Evolutionary conservation across 208 protist genomes (phyloP).

Genomic region (Wallacemonas sp.): DNA sequence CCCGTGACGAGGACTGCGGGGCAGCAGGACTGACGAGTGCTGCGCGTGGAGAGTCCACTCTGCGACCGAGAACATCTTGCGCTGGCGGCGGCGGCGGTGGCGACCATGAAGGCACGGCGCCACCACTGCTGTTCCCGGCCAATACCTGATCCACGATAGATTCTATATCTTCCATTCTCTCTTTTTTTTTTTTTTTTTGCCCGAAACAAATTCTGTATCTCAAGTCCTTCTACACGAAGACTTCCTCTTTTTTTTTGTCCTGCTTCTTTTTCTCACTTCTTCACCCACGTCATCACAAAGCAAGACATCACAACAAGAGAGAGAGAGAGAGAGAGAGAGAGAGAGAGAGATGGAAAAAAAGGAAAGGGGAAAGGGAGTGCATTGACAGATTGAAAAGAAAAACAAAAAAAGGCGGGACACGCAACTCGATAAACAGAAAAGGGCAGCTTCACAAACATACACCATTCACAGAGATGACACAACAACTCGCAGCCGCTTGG

Average conservation of each 20-base stretch:
- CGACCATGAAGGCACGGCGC: neutral
- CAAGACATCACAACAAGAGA: neutral
- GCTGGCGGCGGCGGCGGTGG: no score
- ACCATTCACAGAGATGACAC: no score
- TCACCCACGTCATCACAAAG: no score
- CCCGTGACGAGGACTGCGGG: no score
- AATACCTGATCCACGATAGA: slow-evolving; percentile 11
- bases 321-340: neutral
- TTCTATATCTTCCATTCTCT: slow-evolving; percentile 11
- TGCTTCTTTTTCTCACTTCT: neutral
- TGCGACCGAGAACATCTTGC: no score
- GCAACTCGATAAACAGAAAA: no score
- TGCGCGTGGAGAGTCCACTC: no score
- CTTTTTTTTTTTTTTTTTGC: slow-evolving; percentile 11
- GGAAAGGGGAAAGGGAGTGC: neutral
- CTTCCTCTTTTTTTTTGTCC: neutral
- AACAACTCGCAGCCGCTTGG: no score
- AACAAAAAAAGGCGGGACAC: neutral
- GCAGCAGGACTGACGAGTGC: no score
- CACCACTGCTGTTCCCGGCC: neutral
- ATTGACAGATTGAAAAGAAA: neutral
- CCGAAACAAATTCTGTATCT: neutral
- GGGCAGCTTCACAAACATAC: no score
- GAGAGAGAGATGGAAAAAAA: neutral
- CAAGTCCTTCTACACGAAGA: neutral